Conservation (phyloP, 768 basidiomycete species). For the Mycena haematopus region DNA sequence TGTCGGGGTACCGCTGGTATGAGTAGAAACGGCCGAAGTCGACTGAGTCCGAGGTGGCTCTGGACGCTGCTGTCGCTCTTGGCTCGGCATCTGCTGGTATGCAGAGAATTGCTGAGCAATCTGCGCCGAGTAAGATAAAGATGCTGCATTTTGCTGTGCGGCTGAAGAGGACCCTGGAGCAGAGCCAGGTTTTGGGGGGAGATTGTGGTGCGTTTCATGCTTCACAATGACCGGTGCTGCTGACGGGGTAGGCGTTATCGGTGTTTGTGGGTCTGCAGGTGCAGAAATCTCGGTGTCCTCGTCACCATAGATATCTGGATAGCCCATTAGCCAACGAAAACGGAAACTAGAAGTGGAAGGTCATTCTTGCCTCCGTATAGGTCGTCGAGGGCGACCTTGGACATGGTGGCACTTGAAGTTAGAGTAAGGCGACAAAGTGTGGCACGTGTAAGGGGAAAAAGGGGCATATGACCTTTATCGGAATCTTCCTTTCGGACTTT, state of each 20-base stretch:
- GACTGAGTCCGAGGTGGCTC: conserved; percentile 36
- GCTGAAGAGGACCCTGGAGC: conserved; percentile 28
- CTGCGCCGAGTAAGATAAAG: conserved; percentile 66
- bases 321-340: conserved; percentile 11
- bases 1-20: conserved; percentile 29
- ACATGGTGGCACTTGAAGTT: conserved; percentile 28
- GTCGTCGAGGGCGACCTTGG: conserved; percentile 34
- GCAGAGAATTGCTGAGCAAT: conserved; percentile 69
- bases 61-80: conserved; percentile 60
- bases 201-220: conserved; percentile 25
- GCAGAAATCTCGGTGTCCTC: conserved; percentile 52
- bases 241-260: conserved; percentile 29
- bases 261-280: conserved; percentile 33
- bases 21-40: conserved; percentile 39
- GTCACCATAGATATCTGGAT: conserved; percentile 60
- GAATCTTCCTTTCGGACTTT: too few species aligned
- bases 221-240: conserved; percentile 11
- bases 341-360: background rate
- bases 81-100: conserved; percentile 70
- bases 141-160: conserved; percentile 32
- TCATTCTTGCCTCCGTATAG: conserved; percentile 51
- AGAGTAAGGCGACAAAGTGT: conserved; percentile 1
- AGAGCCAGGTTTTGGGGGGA: conserved; percentile 27
- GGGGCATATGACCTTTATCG: background rate
- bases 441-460: too few species aligned